phyloP scores from a whole-genome alignment of 2,329 filamentous ascomycete species.

The Penicillium capsulatum region DNA sequence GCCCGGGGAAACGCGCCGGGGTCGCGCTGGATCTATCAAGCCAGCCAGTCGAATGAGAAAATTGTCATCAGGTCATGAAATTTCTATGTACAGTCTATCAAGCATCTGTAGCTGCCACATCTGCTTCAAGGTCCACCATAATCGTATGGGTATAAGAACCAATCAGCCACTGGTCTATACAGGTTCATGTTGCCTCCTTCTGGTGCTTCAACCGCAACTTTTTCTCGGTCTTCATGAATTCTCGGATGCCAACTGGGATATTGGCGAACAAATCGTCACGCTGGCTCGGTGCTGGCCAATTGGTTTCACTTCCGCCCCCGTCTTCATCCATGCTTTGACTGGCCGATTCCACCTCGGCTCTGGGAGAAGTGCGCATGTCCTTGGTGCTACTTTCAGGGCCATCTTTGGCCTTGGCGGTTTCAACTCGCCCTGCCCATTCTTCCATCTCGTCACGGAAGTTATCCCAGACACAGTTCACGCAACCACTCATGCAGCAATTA shows the following conservation, averaged over 20 bases:
- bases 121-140: background rate
- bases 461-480: constrained; percentile 97
- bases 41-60: no score
- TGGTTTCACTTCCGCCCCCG: constrained; percentile 67
- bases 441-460: constrained; percentile 87
- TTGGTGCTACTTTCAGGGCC: constrained; percentile 22
- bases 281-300: constrained; percentile 52
- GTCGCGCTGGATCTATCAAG: no score
- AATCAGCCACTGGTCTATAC: constrained; percentile 1
- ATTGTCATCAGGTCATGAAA: no score
- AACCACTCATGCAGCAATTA: constrained; percentile 99
- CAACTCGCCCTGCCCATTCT: constrained; percentile 68
- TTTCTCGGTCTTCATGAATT: constrained; percentile 98
- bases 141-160: background rate
- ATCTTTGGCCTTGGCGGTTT: constrained; percentile 53
- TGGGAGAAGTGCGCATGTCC: constrained; percentile 31
- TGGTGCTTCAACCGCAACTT: constrained; percentile 71
- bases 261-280: constrained; percentile 66
- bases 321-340: constrained; percentile 71
- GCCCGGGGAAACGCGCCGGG: background rate
- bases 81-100: constrained; percentile 15
- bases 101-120: background rate
- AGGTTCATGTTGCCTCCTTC: constrained; percentile 37
- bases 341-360: constrained; percentile 46
- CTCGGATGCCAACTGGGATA: constrained; percentile 86